These are phyloP conservation scores for Pyrrhoderma lamaoense DNA, from an alignment of 1,284 basidiomycete species.

Conservation along the genomic window DNA sequence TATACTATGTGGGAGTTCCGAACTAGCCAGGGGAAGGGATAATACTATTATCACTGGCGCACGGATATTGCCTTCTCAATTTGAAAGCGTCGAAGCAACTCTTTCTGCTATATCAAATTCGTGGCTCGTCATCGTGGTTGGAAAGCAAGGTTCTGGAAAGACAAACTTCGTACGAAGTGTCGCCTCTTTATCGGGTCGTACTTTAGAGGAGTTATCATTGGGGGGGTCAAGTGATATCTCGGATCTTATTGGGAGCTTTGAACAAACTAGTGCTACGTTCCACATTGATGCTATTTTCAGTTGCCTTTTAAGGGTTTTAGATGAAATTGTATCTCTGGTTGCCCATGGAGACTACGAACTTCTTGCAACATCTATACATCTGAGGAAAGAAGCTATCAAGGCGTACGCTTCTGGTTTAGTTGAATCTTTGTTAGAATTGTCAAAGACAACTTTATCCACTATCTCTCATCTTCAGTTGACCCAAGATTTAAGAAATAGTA, in stretches of 20 bases:
- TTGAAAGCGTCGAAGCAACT: slow-evolving; percentile 69
- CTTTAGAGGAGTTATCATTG: slow-evolving; percentile 71
- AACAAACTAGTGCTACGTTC: slow-evolving; percentile 66
- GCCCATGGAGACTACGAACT: not conserved
- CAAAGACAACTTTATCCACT: not conserved
- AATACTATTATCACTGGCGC: slow-evolving; percentile 29
- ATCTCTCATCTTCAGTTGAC: not conserved
- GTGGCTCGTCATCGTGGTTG: slow-evolving; percentile 88
- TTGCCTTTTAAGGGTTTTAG: slow-evolving; percentile 31
- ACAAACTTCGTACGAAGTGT: slow-evolving; percentile 67
- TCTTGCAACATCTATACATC: not conserved
- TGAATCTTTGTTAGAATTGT: not conserved
- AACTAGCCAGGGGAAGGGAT: not conserved
- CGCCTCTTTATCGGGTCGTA: slow-evolving; percentile 65
- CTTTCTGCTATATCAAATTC: slow-evolving; percentile 70
- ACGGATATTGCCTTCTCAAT: slow-evolving; percentile 55
- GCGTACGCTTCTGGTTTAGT: not conserved
- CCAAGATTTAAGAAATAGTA: not conserved
- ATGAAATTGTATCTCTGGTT: slow-evolving; percentile 21
- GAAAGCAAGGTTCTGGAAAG: slow-evolving; percentile 74
- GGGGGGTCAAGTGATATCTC: slow-evolving; percentile 89
- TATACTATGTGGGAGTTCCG: slow-evolving; percentile 65
- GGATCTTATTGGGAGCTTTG: slow-evolving; percentile 94
- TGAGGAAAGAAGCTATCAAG: not conserved
- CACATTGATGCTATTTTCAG: slow-evolving; percentile 36